These are phyloP conservation scores for Cutaneotrichosporon mucoides DNA, from an alignment of 1,284 basidiomycete genomes.

Conservation along the genomic window DNA sequence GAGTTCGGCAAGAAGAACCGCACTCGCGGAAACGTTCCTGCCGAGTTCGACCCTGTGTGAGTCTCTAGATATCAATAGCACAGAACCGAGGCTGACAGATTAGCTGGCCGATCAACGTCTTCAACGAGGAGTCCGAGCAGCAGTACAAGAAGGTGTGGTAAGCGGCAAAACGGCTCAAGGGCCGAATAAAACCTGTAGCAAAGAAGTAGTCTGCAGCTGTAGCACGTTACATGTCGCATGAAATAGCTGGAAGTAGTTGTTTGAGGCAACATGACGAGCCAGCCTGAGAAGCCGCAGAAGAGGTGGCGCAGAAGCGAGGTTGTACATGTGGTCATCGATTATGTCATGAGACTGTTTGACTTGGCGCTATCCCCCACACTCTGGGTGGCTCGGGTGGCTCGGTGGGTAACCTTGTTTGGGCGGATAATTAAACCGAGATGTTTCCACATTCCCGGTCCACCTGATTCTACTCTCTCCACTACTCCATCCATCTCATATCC, in stretches of 20 bases:
- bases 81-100: neutral
- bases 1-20: constrained; percentile 57
- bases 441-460: too few relatives aligned
- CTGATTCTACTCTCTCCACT: too few relatives aligned
- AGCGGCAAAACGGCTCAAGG: neutral
- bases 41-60: constrained; percentile 51
- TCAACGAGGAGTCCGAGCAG: constrained; percentile 59
- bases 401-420: neutral
- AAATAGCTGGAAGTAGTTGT: neutral
- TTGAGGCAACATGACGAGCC: neutral
- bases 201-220: neutral
- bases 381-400: too few relatives aligned
- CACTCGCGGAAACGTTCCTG: constrained; percentile 62
- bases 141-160: constrained; percentile 18
- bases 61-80: neutral
- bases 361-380: too few relatives aligned
- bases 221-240: neutral
- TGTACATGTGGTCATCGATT: too few relatives aligned
- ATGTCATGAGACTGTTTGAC: too few relatives aligned
- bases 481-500: too few relatives aligned
- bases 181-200: neutral
- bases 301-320: too few relatives aligned
- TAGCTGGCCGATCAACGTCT: constrained; percentile 65
- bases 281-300: too few relatives aligned
- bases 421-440: too few relatives aligned